These are phyloP conservation scores for Clitopilus passeckerianus DNA, from an alignment of 768 basidiomycete species.

Conservation along the genomic window DNA sequence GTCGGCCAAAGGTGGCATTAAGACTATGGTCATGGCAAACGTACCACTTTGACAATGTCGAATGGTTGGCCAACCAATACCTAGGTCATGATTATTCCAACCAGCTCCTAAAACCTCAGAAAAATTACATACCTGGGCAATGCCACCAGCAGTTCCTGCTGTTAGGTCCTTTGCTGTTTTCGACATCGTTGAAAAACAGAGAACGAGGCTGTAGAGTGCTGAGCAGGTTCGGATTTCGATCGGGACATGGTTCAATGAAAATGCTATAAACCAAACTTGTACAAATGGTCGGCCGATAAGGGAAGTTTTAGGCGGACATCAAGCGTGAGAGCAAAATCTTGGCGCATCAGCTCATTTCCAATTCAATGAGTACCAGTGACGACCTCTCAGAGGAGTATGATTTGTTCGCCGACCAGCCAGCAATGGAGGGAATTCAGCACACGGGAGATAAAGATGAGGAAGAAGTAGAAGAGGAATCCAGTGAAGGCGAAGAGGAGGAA, in stretches of 20 bases:
- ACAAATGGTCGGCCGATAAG: constrained; percentile 25
- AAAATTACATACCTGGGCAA: constrained; percentile 63
- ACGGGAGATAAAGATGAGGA: constrained; percentile 4
- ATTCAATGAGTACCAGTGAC: background rate
- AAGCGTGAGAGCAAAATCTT: constrained; percentile 5
- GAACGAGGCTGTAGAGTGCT: constrained; percentile 4
- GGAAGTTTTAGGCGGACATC: constrained; percentile 11
- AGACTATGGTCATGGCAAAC: constrained; percentile 22
- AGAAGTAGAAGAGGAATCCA: constrained; percentile 25
- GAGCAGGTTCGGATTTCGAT: constrained; percentile 1
- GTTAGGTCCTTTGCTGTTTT: constrained; percentile 84
- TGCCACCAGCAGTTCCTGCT: constrained; percentile 88
- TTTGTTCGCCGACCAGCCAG: background rate
- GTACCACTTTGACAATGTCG: constrained; percentile 94
- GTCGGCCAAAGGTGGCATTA: constrained; percentile 1
- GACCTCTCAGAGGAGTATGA: background rate
- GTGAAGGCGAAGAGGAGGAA: constrained; percentile 38
- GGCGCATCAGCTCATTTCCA: constrained; percentile 1
- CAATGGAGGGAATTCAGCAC: constrained; percentile 8
- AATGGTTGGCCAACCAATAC: constrained; percentile 92
- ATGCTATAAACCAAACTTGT: constrained; percentile 20
- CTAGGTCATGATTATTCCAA: constrained; percentile 27
- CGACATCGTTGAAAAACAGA: constrained; percentile 27
- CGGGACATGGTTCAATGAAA: constrained; percentile 9
- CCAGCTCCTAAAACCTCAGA: constrained; percentile 10